Base-by-base conservation (phyloP, 2,329 filamentous ascomycete species). In the Arthrobotrys megalospora region DNA sequence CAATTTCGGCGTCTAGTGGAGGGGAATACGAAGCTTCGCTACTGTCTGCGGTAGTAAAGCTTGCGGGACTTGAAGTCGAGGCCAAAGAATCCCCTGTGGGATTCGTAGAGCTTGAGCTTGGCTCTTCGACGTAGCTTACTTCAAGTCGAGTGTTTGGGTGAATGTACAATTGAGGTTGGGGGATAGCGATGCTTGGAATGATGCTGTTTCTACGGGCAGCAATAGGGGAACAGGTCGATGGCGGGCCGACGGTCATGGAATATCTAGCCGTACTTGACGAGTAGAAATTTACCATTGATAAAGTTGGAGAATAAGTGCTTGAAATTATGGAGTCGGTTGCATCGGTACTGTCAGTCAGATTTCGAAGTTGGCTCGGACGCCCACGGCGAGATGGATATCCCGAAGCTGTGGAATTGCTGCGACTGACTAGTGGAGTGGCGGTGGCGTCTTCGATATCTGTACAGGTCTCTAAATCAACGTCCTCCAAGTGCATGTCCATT, bases 271-370 rank as follows among this genome's bases (percentile, higher is more conserved):
- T 10, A 8, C 60, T 12, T 11, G 62, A 67, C 11, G 73, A 71
- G 47, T 78, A 78, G 47, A 78, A 78, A 52, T 78, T 78, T n/a
- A 72, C 45, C 67, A 78, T 72, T 12, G 75, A 78, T 24, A 78
- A 38, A n/a, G 75, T 78, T 14, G 75, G 75, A 32, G 66, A 71
- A 36, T 78, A 78, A 4, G 67, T 50, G 34, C 50, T 63, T 1
- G 69, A 45, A 5, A 60, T 60, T 8, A 16, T 36, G 3, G 55
- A 60, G 21, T 66, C 53, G n/a, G 19, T 55, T 2, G 34, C 58
- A 38, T 67, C 62, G 6, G 36, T 55, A 14, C 60, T 38, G 24
- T 64, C 67, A 10, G 50, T 48, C 16, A 66, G 6, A 12, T 52
- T 41, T 2, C 62, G 62, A 19, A 78, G 62, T 6, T 62, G 50